Conservation (phyloP, 1,284 basidiomycete species). For the Cutaneotrichosporon sp. region DNA sequence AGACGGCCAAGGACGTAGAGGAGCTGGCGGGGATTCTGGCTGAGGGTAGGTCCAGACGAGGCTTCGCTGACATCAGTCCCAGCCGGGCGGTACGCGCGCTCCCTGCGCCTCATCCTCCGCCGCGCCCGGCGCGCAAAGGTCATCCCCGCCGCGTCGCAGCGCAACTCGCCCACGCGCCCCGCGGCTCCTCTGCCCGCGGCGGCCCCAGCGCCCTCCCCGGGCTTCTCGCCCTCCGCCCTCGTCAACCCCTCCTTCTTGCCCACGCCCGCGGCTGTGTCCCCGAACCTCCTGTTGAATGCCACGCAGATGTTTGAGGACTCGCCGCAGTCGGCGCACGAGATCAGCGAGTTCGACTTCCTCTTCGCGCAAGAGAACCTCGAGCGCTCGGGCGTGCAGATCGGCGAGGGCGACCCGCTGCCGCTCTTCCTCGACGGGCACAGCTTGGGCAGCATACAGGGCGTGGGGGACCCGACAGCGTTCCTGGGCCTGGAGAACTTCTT, state of each 20-base stretch:
- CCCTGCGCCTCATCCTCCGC: conserved; percentile 78
- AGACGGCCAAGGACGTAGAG: conserved; percentile 72
- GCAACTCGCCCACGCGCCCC: conserved; percentile 34
- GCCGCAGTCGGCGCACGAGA: conserved; percentile 33
- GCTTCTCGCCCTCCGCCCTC: conserved; percentile 18
- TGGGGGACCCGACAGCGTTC: conserved; percentile 39
- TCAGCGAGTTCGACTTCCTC: conserved; percentile 46
- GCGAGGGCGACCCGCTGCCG: conserved; percentile 43
- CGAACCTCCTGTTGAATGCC: conserved; percentile 26
- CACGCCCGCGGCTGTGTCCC: conserved; percentile 12
- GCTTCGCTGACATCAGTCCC: conserved; percentile 57
- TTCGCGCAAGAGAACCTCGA: conserved; percentile 47
- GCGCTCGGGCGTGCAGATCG: conserved; percentile 39
- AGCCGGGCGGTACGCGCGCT: conserved; percentile 80
- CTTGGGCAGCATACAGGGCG: conserved; percentile 30
- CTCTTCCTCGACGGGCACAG: conserved; percentile 48
- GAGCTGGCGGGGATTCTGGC: conserved; percentile 67
- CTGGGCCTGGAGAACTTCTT: conserved; percentile 49
- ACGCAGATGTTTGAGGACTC: conserved; percentile 43
- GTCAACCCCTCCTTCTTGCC: conserved; percentile 20
- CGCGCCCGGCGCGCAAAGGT: conserved; percentile 64
- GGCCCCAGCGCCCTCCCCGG: background rate
- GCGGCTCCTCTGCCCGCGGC: conserved; percentile 21
- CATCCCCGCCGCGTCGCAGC: conserved; percentile 47
- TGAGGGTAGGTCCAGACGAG: conserved; percentile 56